These are phyloP conservation scores for Serendipita sp. DNA, from an alignment of 768 basidiomycete genomes.

Conservation along the genomic window DNA sequence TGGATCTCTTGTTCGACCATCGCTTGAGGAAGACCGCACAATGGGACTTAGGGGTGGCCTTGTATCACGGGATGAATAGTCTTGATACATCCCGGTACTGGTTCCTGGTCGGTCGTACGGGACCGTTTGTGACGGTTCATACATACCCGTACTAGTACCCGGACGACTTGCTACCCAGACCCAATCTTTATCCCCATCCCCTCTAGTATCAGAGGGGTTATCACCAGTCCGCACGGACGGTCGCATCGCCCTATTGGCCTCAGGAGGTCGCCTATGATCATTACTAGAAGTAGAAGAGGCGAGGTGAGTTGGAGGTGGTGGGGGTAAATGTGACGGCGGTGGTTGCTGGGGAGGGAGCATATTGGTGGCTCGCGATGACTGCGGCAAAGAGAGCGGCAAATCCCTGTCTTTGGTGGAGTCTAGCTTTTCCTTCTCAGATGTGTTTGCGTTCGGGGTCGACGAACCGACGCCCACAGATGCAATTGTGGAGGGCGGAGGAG, in stretches of 20 bases:
- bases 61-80: background rate
- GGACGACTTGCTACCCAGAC: background rate
- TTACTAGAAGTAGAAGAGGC: background rate
- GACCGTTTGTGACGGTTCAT: background rate
- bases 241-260: background rate
- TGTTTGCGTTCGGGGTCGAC: background rate
- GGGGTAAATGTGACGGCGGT: background rate
- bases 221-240: background rate
- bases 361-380: background rate
- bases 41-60: background rate
- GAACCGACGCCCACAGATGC: background rate
- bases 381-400: background rate
- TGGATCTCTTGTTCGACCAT: background rate
- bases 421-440: background rate
- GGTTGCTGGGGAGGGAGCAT: background rate
- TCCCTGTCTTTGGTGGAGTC: background rate
- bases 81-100: constrained; percentile 2
- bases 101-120: background rate
- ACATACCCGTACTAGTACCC: background rate
- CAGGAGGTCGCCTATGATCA: background rate
- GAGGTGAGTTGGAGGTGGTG: background rate
- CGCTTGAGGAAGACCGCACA: background rate
- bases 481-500: background rate
- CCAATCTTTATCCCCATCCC: background rate
- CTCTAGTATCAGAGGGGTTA: background rate